These are phyloP conservation scores for Favolaschia claudopus DNA, from an alignment of 768 basidiomycete genomes.

Conservation along the genomic window DNA sequence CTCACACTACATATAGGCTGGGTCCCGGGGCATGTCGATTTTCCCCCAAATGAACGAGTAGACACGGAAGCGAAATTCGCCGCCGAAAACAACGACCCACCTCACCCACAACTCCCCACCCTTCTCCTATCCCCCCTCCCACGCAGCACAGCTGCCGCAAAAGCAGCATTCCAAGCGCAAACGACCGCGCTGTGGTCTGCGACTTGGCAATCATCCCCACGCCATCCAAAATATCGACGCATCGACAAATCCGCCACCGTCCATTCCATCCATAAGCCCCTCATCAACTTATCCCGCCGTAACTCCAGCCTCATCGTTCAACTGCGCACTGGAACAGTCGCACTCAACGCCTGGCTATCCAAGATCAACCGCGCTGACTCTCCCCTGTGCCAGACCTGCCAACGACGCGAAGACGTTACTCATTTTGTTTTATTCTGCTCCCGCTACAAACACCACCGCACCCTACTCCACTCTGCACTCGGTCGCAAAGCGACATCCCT, in stretches of 20 bases:
- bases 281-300: constrained; percentile 5
- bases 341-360: constrained; percentile 26
- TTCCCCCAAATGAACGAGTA: background rate
- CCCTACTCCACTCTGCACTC: background rate
- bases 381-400: constrained; percentile 18
- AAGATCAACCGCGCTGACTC: background rate
- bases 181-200: background rate
- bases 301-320: constrained; percentile 35
- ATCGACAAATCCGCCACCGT: background rate
- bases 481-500: constrained; percentile 2
- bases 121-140: background rate
- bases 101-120: background rate
- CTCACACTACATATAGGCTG: background rate
- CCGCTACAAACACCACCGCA: background rate
- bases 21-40: background rate
- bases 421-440: constrained; percentile 26
- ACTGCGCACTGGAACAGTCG: constrained; percentile 36
- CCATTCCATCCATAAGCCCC: background rate
- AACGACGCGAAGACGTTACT: constrained; percentile 1
- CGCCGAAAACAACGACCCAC: background rate
- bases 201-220: background rate
- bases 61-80: background rate
- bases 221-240: background rate
- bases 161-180: background rate
- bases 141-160: background rate